Conservation (phyloP, 78 protist genomes). For the Planoprotostelium fungivorum region DNA sequence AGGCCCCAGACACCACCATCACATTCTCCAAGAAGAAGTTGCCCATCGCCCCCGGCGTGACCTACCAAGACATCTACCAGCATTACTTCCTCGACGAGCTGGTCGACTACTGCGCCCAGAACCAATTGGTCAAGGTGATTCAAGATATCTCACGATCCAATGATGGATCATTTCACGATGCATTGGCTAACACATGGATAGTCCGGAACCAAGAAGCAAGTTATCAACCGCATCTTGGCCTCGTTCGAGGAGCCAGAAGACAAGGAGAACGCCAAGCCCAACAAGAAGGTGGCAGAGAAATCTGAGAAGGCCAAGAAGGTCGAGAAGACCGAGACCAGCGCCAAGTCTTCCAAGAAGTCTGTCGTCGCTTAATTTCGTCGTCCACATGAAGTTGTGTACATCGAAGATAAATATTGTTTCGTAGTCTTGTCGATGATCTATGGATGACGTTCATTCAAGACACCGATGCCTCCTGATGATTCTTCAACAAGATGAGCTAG, state of each 20-base stretch:
- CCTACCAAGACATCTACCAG: constrained; percentile 50
- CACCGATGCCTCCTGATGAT: no score
- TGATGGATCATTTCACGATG: constrained; percentile 14
- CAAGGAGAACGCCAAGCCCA: constrained; percentile 1
- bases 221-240: constrained; percentile 34
- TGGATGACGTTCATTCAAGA: no score
- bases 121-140: background rate
- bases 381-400: no score
- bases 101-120: constrained; percentile 10
- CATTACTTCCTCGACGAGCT: constrained; percentile 48
- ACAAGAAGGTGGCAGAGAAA: background rate
- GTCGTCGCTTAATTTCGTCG: background rate
- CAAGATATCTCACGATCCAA: background rate
- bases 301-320: constrained; percentile 12
- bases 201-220: constrained; percentile 40
- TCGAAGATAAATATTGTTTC: no score
- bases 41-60: constrained; percentile 8
- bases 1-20: background rate
- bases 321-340: constrained; percentile 18
- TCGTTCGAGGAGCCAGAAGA: constrained; percentile 12
- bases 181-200: constrained; percentile 12
- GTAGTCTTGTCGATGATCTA: no score
- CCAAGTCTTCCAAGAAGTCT: constrained; percentile 3
- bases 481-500: no score
- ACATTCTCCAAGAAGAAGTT: constrained; percentile 10